Percentiles rank a stretch among this genome's conserved stretches.
These are phyloP conservation scores for Misopates orontium DNA, from an alignment of 257 asterid genomes.

Conservation along the genomic window DNA sequence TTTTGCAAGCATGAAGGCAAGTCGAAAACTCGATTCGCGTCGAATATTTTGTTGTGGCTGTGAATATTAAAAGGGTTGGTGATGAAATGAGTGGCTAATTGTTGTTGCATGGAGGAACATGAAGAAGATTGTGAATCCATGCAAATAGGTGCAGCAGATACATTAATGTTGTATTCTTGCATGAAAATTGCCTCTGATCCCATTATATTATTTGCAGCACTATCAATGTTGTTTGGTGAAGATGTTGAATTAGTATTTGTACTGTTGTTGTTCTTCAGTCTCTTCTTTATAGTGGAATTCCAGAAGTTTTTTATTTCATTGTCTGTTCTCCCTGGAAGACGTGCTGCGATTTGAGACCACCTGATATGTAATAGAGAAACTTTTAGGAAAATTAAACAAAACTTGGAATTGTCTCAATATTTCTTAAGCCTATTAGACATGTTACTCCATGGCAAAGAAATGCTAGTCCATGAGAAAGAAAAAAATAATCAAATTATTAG, in stretches of 20 bases:
- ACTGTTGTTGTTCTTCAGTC: constrained; percentile 49
- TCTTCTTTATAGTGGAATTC: constrained; percentile 86
- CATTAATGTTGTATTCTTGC: constrained; percentile 61
- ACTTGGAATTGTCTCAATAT: no score
- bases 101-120: constrained; percentile 45
- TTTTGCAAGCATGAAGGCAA: constrained; percentile 22
- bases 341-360: constrained; percentile 96
- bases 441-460: no score
- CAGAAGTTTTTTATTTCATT: constrained; percentile 91
- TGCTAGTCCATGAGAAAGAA: no score
- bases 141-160: constrained; percentile 31
- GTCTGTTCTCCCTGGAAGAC: constrained; percentile 90
- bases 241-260: constrained; percentile 35
- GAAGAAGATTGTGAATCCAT: constrained; percentile 66
- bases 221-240: constrained; percentile 11
- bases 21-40: constrained; percentile 26
- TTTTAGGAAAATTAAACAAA: not conserved
- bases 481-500: no score
- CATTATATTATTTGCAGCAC: not conserved
- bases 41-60: constrained; percentile 25
- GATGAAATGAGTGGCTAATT: constrained; percentile 37
- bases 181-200: constrained; percentile 41
- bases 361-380: constrained; percentile 32
- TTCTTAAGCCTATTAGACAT: no score
- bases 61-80: constrained; percentile 45